phyloP scores from a whole-genome alignment of 2,329 filamentous ascomycete species.

The Penicillium freii region DNA sequence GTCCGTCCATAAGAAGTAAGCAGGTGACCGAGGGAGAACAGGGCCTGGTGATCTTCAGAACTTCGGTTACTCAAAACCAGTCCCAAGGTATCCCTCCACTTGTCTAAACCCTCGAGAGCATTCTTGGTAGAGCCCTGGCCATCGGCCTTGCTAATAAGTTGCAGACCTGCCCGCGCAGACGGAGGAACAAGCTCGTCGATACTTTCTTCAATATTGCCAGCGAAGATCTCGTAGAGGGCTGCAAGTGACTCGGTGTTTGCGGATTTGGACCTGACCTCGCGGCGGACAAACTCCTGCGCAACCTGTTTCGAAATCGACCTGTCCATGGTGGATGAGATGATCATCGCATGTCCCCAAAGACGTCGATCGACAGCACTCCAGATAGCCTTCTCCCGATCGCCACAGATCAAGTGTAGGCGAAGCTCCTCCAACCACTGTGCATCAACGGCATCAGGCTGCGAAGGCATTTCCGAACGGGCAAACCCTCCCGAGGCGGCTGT shows the following conservation, averaged over 20 bases:
- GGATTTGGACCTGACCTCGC: slow-evolving; percentile 81
- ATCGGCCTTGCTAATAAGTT: slow-evolving; percentile 75
- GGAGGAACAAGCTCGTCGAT: slow-evolving; percentile 93
- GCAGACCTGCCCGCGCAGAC: slow-evolving; percentile 86
- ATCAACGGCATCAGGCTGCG: slow-evolving; percentile 67
- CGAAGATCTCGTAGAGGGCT: slow-evolving; percentile 88
- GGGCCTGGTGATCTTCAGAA: slow-evolving; percentile 69
- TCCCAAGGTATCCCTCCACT: slow-evolving; percentile 87
- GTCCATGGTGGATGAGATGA: slow-evolving; percentile 79
- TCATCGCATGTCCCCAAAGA: slow-evolving; percentile 93
- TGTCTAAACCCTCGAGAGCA: slow-evolving; percentile 79
- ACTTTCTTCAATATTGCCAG: slow-evolving; percentile 90
- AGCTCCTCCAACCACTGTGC: slow-evolving; percentile 68
- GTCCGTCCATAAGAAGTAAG: slow-evolving; percentile 80
- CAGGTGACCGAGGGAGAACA: slow-evolving; percentile 77
- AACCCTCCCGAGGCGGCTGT: slow-evolving; percentile 39
- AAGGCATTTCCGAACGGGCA: slow-evolving; percentile 34
- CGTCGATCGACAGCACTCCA: slow-evolving; percentile 92
- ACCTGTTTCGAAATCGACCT: slow-evolving; percentile 82
- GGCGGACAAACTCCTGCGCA: slow-evolving; percentile 89
- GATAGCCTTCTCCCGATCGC: slow-evolving; percentile 85
- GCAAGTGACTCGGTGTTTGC: slow-evolving; percentile 83
- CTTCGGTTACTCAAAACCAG: slow-evolving; percentile 88
- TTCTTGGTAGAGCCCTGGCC: slow-evolving; percentile 64
- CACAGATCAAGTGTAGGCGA: slow-evolving; percentile 69